Evolutionary conservation across 352 stramenopile genomes (phyloP).

Genomic region (Plasmopara muralis): DNA sequence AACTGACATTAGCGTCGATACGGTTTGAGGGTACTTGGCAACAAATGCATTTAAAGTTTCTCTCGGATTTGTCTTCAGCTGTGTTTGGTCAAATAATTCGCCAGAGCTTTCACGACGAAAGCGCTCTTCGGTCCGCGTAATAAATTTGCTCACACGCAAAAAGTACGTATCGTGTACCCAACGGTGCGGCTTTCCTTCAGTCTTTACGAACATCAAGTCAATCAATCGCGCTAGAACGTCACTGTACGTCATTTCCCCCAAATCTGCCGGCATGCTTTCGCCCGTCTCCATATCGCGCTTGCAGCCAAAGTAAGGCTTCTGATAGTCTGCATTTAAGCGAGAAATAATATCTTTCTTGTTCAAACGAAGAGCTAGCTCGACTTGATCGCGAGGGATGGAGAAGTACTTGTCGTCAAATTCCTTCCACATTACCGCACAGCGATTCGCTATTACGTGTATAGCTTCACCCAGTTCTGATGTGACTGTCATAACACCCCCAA

Average conservation of each 20-base stretch:
- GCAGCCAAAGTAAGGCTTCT: slow-evolving; percentile 86
- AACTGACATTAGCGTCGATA: slow-evolving; percentile 58
- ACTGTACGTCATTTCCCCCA: slow-evolving; percentile 84
- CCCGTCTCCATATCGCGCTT: slow-evolving; percentile 37
- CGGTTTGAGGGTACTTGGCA: slow-evolving; percentile 40
- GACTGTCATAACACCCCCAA: slow-evolving; percentile 75
- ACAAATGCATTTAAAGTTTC: slow-evolving; percentile 41
- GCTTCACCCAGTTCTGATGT: slow-evolving; percentile 79
- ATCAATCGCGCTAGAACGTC: slow-evolving; percentile 74
- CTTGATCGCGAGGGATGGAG: slow-evolving; percentile 58
- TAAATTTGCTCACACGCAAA: slow-evolving; percentile 67
- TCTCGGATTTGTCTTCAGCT: slow-evolving; percentile 38
- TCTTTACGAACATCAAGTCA: slow-evolving; percentile 68
- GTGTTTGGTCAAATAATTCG: slow-evolving; percentile 35
- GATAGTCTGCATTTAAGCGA: slow-evolving; percentile 80
- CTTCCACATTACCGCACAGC: slow-evolving; percentile 66
- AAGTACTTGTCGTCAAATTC: slow-evolving; percentile 87
- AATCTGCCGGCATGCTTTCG: slow-evolving; percentile 33
- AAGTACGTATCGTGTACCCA: slow-evolving; percentile 74
- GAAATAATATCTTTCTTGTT: slow-evolving; percentile 76
- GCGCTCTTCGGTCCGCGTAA: slow-evolving; percentile 58
- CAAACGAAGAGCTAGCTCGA: slow-evolving; percentile 52
- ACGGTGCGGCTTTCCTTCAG: slow-evolving; percentile 39
- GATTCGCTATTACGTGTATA: slow-evolving; percentile 83
- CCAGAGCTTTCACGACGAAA: slow-evolving; percentile 38